Conservation (phyloP, 2,329 filamentous ascomycete species). For the Cercospora sesami region DNA sequence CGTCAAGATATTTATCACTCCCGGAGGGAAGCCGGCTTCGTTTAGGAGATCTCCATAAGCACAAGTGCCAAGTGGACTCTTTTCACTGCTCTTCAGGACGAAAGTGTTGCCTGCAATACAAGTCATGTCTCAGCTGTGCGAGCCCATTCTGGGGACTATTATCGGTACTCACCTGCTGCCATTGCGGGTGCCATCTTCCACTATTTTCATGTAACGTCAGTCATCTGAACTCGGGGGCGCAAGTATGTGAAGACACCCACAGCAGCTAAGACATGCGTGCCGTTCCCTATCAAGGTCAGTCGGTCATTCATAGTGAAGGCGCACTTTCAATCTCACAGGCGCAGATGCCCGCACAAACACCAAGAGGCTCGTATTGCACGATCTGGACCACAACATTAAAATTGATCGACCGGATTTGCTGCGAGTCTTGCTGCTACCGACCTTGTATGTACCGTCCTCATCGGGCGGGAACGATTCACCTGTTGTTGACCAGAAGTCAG, state of each 20-base stretch:
- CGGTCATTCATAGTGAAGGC: neutral
- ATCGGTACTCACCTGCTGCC: conserved; percentile 38
- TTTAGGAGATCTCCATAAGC: conserved; percentile 47
- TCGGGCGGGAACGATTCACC: conserved; percentile 30
- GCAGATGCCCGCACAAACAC: conserved; percentile 46
- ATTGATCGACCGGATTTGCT: neutral
- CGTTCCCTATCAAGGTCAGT: neutral
- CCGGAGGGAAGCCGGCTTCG: conserved; percentile 47
- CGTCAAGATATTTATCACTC: conserved; percentile 45
- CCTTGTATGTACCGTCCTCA: conserved; percentile 21
- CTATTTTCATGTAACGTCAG: conserved; percentile 33
- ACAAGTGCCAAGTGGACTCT: conserved; percentile 58
- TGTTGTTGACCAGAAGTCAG: neutral
- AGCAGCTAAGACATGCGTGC: conserved; percentile 35
- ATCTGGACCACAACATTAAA: conserved; percentile 19
- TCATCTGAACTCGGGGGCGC: neutral
- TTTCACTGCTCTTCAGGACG: conserved; percentile 63
- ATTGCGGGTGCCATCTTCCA: conserved; percentile 61
- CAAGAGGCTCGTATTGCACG: conserved; percentile 44
- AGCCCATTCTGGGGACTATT: neutral
- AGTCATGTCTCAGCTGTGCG: neutral
- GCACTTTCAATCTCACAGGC: conserved; percentile 31
- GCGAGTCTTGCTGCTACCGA: neutral
- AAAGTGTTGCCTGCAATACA: conserved; percentile 56
- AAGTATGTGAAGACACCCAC: conserved; percentile 6